Conservation (phyloP, 352 stramenopile genomes). For the Globisporangium abappressorium region DNA sequence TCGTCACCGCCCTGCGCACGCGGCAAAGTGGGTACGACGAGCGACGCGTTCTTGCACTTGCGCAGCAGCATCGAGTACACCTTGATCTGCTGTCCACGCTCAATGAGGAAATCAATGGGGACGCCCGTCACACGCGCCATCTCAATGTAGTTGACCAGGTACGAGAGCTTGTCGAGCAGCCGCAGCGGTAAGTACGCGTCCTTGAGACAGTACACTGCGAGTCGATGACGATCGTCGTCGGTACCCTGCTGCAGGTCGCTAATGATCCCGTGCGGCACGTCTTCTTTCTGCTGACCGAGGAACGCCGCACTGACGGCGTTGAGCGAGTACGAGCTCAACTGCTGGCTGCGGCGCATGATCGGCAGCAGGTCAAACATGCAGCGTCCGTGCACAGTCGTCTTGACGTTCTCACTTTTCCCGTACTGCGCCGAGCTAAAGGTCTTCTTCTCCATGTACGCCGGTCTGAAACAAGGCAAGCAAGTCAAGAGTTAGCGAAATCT, state of each 20-base stretch:
- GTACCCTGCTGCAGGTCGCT: constrained; percentile 91
- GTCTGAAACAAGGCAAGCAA: constrained; percentile 19
- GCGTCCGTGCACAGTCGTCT: constrained; percentile 97
- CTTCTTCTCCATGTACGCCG: constrained; percentile 95
- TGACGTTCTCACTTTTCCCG: constrained; percentile 97
- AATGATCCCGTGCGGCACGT: constrained; percentile 99
- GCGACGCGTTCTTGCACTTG: constrained; percentile 92
- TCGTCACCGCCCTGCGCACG: constrained; percentile 85
- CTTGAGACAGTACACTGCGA: constrained; percentile 99
- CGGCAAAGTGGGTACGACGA: constrained; percentile 96
- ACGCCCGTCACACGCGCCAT: constrained; percentile 99
- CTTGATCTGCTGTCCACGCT: constrained; percentile 98
- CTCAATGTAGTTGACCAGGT: constrained; percentile 99
- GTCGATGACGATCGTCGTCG: constrained; percentile 96
- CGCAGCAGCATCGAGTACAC: constrained; percentile 99
- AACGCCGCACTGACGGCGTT: constrained; percentile 99
- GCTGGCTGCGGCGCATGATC: constrained; percentile 99
- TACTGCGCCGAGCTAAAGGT: constrained; percentile 98
- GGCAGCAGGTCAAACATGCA: constrained; percentile 99
- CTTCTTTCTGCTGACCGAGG: constrained; percentile 98
- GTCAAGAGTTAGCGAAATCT: not conserved
- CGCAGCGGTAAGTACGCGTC: constrained; percentile 96
- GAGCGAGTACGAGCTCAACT: constrained; percentile 98
- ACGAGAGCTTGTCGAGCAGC: constrained; percentile 98
- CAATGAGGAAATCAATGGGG: constrained; percentile 97